These are phyloP conservation scores for Wickerhamiella pararugosa DNA, from an alignment of 1,139 yeast genomes.

Conservation along the genomic window DNA sequence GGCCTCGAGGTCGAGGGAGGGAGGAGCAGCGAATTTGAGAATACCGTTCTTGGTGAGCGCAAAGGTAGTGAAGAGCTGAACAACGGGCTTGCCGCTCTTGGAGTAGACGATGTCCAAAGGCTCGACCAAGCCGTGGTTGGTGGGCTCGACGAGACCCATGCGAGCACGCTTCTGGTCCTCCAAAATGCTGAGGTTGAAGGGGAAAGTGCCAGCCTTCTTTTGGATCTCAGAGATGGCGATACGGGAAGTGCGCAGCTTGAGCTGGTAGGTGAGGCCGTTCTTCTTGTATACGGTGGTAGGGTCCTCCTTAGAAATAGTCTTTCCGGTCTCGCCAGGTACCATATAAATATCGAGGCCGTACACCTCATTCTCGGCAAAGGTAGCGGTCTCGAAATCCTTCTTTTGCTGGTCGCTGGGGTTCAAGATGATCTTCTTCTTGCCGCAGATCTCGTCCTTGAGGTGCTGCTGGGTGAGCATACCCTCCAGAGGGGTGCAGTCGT, in stretches of 20 bases:
- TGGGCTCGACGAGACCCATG: constrained; percentile 63
- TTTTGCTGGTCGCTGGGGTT: constrained; percentile 62
- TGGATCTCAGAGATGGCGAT: constrained; percentile 51
- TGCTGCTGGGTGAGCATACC: constrained; percentile 71
- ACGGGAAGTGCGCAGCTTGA: constrained; percentile 63
- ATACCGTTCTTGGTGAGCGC: constrained; percentile 64
- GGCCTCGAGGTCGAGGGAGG: constrained; percentile 34
- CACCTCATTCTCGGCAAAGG: constrained; percentile 64
- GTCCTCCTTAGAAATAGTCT: constrained; percentile 45
- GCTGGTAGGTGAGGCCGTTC: constrained; percentile 35
- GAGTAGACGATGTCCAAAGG: constrained; percentile 60
- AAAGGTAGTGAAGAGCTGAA: constrained; percentile 64
- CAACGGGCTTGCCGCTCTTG: constrained; percentile 52
- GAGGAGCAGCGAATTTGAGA: constrained; percentile 44
- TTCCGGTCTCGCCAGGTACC: constrained; percentile 44
- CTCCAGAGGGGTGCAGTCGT: constrained; percentile 49
- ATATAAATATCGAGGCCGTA: constrained; percentile 63
- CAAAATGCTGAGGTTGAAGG: constrained; percentile 51
- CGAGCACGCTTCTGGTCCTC: constrained; percentile 60
- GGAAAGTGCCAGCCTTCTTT: constrained; percentile 55
- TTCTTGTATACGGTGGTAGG: constrained; percentile 62
- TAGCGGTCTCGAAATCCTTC: constrained; percentile 45
- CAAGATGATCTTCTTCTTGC: constrained; percentile 61
- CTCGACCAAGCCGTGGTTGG: constrained; percentile 50
- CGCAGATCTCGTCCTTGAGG: constrained; percentile 52